phyloP scores from a whole-genome alignment of 345 rosid genomes.

The Citrus sinensis region DNA sequence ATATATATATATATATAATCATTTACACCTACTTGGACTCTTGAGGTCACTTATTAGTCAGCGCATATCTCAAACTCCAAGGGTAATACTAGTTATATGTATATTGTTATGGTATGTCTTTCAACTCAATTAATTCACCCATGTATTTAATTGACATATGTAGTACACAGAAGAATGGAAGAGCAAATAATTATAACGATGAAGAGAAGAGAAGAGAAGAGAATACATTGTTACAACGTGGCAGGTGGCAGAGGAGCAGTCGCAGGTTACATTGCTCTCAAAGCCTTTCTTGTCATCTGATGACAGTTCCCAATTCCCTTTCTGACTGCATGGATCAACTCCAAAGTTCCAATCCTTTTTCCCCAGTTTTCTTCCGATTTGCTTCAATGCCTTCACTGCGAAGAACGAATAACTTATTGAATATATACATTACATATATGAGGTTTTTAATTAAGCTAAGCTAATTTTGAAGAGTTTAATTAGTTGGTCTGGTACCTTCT shows the following conservation, averaged over 20 bases:
- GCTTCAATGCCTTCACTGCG: conserved; percentile 63
- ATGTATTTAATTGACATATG: too few species aligned
- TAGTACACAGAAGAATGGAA: background rate
- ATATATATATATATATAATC: too few species aligned
- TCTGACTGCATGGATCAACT: conserved; percentile 74
- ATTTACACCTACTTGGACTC: too few species aligned
- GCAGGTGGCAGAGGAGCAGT: conserved; percentile 60
- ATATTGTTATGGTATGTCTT: too few species aligned
- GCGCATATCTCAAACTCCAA: background rate
- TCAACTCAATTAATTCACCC: too few species aligned
- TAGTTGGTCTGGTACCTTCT: conserved; percentile 15
- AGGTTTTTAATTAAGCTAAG: background rate
- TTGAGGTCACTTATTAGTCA: background rate
- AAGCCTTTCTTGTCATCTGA: conserved; percentile 29
- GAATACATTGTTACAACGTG: conserved; percentile 59
- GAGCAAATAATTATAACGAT: background rate
- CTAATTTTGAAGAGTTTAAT: background rate
- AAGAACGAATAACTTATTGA: background rate
- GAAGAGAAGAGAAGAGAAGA: background rate
- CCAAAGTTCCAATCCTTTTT: conserved; percentile 69
- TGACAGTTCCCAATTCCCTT: conserved; percentile 47
- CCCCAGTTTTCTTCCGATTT: conserved; percentile 59
- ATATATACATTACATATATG: too few species aligned
- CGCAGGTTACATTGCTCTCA: conserved; percentile 57
- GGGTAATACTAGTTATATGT: background rate